A percentile compares a stretch with the other conserved stretches of the same genome.
Evolutionary conservation across 495 filamentous ascomycete species (phyloP).

Genomic region (Symbiotaphrina buchneri): DNA sequence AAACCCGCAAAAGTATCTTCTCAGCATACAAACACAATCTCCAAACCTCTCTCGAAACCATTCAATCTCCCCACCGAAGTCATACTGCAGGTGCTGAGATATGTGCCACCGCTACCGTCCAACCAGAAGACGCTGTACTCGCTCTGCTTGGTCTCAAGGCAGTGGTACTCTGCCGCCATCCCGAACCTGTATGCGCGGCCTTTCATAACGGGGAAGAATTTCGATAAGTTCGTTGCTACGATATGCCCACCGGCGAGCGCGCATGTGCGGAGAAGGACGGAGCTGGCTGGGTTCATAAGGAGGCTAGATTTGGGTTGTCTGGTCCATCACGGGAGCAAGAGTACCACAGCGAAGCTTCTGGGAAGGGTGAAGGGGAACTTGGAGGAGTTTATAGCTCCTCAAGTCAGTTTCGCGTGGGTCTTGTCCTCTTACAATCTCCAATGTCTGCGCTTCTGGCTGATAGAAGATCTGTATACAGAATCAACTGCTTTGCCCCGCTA

Average conservation of each 20-base stretch:
- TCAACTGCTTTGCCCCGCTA: slow-evolving; percentile 40
- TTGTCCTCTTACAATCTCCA: too few species aligned
- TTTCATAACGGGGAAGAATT: slow-evolving; percentile 25
- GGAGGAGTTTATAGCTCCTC: slow-evolving; percentile 40
- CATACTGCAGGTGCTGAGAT: slow-evolving; percentile 19
- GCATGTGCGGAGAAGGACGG: slow-evolving; percentile 26
- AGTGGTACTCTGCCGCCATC: slow-evolving; percentile 40
- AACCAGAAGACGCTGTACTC: slow-evolving; percentile 24
- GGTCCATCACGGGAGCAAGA: slow-evolving; percentile 42
- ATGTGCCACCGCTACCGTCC: slow-evolving; percentile 7
- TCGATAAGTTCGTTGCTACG: slow-evolving; percentile 32
- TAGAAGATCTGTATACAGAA: slow-evolving; percentile 9
- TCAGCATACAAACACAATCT: too few species aligned
- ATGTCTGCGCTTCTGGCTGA: slow-evolving; percentile 1
- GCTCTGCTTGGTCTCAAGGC: slow-evolving; percentile 32
- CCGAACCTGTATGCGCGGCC: slow-evolving; percentile 32
- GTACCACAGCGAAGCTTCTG: slow-evolving; percentile 38
- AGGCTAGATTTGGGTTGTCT: slow-evolving; percentile 32
- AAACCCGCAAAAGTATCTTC: too few species aligned
- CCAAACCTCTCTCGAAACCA: too few species aligned
- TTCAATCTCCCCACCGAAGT: slow-evolving; percentile 25
- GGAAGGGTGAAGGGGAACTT: slow-evolving; percentile 32
- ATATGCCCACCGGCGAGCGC: slow-evolving; percentile 37
- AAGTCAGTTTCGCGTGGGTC: slow-evolving; percentile 33
- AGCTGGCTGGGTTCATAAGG: slow-evolving; percentile 30